phyloP scores from a whole-genome alignment of 176 grass and related monocot genomes.

The Alopecurus myosuroides region DNA sequence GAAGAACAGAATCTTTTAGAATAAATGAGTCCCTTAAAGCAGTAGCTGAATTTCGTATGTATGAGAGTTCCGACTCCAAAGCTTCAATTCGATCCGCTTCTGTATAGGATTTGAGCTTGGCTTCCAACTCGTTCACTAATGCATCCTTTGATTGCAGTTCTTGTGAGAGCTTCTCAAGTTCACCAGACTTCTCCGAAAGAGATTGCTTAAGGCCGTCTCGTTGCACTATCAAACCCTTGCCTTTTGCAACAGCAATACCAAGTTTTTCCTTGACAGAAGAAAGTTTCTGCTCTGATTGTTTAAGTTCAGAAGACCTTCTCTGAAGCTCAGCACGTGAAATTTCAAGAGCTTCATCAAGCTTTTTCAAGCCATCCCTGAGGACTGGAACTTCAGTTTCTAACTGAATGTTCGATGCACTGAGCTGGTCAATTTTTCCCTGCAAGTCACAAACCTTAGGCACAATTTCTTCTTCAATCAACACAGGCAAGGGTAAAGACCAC shows the following conservation, averaged over 20 bases:
- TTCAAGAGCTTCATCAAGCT: conserved; percentile 51
- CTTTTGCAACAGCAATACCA: conserved; percentile 95
- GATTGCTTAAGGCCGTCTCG: conserved; percentile 88
- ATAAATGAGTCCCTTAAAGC: conserved; percentile 97
- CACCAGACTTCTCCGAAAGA: conserved; percentile 71
- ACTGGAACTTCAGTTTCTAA: conserved; percentile 69
- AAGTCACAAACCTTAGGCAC: conserved; percentile 54
- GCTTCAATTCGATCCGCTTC: conserved; percentile 97
- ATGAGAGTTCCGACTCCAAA: conserved; percentile 93
- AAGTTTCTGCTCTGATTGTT: conserved; percentile 85
- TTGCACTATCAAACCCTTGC: conserved; percentile 91
- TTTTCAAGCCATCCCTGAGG: conserved; percentile 53
- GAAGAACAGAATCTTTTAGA: conserved; percentile 88
- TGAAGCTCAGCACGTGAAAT: conserved; percentile 44
- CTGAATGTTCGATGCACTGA: conserved; percentile 59
- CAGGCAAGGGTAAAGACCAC: conserved; percentile 59
- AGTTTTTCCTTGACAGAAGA: conserved; percentile 86
- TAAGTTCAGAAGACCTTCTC: conserved; percentile 65
- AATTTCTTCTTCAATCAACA: conserved; percentile 55
- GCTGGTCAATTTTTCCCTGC: conserved; percentile 48
- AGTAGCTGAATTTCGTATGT: conserved; percentile 88
- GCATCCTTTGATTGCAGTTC: conserved; percentile 58
- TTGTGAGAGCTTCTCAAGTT: conserved; percentile 73
- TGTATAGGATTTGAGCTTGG: conserved; percentile 76
- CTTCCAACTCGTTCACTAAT: conserved; percentile 65